These are phyloP conservation scores for Kodamaea laetipori DNA, from an alignment of 805 yeast species.

Conservation along the genomic window DNA sequence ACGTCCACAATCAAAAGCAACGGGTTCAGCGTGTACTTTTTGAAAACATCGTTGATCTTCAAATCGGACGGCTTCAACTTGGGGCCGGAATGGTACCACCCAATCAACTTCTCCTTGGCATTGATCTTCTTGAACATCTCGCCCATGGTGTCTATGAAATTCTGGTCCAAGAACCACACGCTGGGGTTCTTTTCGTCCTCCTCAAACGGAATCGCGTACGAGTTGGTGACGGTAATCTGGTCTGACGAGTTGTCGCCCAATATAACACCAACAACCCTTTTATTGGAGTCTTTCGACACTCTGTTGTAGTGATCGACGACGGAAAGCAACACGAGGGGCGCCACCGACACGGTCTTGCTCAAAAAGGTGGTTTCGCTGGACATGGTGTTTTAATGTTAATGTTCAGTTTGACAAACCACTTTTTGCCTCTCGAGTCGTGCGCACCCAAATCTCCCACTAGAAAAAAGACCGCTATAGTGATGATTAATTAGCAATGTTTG, in stretches of 20 bases:
- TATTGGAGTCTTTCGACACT: slow-evolving; percentile 66
- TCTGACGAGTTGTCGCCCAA: slow-evolving; percentile 72
- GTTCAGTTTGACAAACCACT: slow-evolving; percentile 13
- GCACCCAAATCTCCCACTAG: background rate
- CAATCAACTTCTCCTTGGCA: slow-evolving; percentile 93
- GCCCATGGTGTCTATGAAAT: slow-evolving; percentile 92
- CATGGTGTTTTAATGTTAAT: slow-evolving; percentile 10
- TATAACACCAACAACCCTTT: slow-evolving; percentile 91
- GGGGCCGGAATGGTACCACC: slow-evolving; percentile 99
- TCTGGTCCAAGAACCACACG: slow-evolving; percentile 97
- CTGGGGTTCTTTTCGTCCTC: slow-evolving; percentile 90
- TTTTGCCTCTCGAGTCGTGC: slow-evolving; percentile 14
- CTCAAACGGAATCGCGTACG: slow-evolving; percentile 97
- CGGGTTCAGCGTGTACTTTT: slow-evolving; percentile 78
- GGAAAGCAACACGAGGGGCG: slow-evolving; percentile 91
- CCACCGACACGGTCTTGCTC: slow-evolving; percentile 75
- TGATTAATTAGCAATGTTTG: slow-evolving; percentile 58
- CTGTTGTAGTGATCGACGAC: slow-evolving; percentile 96
- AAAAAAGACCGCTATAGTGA: background rate
- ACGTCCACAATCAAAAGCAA: slow-evolving; percentile 89
- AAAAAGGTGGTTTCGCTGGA: slow-evolving; percentile 42
- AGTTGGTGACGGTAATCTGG: slow-evolving; percentile 76
- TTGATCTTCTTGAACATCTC: slow-evolving; percentile 97
- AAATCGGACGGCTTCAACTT: slow-evolving; percentile 85
- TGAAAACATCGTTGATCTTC: slow-evolving; percentile 86